Evolutionary conservation across 257 asterid genomes (phyloP).

Genomic region (Fraxinus excelsior): DNA sequence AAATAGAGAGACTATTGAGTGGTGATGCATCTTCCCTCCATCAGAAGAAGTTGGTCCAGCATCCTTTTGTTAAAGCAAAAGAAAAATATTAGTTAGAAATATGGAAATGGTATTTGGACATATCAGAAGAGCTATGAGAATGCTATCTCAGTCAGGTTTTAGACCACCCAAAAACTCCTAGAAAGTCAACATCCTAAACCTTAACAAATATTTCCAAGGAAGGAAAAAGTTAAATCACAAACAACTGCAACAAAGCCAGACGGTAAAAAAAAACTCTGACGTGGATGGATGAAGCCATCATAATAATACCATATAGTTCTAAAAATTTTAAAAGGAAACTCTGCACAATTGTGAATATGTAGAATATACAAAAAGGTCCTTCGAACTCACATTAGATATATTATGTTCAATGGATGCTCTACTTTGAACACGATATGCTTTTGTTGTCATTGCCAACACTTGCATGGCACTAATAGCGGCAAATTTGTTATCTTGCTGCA

Average conservation of each 20-base stretch:
- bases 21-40: slow-evolving; percentile 81
- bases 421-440: slow-evolving; percentile 96
- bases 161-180: neutral
- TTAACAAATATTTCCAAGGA: neutral
- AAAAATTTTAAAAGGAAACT: slow-evolving; percentile 21
- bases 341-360: slow-evolving; percentile 11
- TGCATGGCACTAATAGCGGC: slow-evolving; percentile 99
- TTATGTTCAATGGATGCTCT: slow-evolving; percentile 70
- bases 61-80: slow-evolving; percentile 46
- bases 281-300: slow-evolving; percentile 9
- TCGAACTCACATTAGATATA: slow-evolving; percentile 50
- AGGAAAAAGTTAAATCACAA: neutral
- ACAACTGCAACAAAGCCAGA: slow-evolving; percentile 3
- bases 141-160: slow-evolving; percentile 6
- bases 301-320: slow-evolving; percentile 2
- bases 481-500: slow-evolving; percentile 89
- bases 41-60: slow-evolving; percentile 58
- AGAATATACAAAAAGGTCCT: slow-evolving; percentile 13
- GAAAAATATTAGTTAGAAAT: slow-evolving; percentile 15
- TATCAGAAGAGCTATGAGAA: slow-evolving; percentile 17
- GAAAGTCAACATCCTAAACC: neutral
- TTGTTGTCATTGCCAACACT: slow-evolving; percentile 97
- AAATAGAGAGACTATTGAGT: slow-evolving; percentile 76
- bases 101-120: slow-evolving; percentile 10
- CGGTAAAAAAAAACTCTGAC: slow-evolving; percentile 1